These are phyloP conservation scores for Dendrobium chrysotoxum DNA, from an alignment of 106 monocot species.

Conservation along the genomic window DNA sequence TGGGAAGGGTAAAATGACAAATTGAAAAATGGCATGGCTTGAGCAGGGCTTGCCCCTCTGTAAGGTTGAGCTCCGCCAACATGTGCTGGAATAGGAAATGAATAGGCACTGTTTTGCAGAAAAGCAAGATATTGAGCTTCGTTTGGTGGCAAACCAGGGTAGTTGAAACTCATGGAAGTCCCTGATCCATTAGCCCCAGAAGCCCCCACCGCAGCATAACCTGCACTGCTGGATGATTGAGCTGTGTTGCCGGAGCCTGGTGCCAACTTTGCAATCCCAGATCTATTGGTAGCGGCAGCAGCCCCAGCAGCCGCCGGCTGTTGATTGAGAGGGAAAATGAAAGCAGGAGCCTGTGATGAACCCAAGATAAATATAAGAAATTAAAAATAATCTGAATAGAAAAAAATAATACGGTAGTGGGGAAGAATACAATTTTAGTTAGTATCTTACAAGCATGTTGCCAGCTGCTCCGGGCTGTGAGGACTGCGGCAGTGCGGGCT, in stretches of 20 bases:
- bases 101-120: constrained; percentile 76
- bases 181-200: constrained; percentile 27
- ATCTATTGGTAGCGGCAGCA: constrained; percentile 12
- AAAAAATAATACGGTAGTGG: neutral
- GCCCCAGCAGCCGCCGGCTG: constrained; percentile 35
- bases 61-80: constrained; percentile 47
- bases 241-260: constrained; percentile 13
- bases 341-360: constrained; percentile 56
- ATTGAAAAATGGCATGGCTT: constrained; percentile 76
- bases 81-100: constrained; percentile 67
- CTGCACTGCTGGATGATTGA: constrained; percentile 23
- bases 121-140: constrained; percentile 81
- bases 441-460: constrained; percentile 57
- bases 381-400: neutral
- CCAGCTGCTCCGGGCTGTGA: constrained; percentile 37
- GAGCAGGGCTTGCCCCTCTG: constrained; percentile 33
- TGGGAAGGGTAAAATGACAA: constrained; percentile 71
- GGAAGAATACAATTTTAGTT: neutral
- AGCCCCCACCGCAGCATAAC: constrained; percentile 4
- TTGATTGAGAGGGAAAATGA: constrained; percentile 79
- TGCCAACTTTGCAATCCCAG: constrained; percentile 21
- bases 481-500: constrained; percentile 33
- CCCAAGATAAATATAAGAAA: neutral
- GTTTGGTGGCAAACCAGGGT: constrained; percentile 40
- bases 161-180: constrained; percentile 57